Base-by-base conservation (phyloP, 176 grass and related monocot species). In the Avena atlantica region DNA sequence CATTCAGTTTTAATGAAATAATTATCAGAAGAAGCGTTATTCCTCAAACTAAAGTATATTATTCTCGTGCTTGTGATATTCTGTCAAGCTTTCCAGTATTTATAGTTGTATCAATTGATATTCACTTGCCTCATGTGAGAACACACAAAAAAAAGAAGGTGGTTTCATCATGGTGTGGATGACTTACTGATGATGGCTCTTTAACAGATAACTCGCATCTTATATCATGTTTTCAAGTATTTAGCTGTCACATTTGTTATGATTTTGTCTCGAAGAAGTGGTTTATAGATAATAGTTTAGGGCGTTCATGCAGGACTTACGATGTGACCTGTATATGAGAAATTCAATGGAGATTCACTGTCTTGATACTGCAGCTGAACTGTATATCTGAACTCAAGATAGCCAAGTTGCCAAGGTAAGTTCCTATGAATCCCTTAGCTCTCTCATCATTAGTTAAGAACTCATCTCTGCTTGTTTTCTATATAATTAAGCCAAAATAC, bases 101-200 rank as follows among this genome's bases (percentile, higher is more conserved):
- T 68, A 47, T 58, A 44, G 15, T 45, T 74, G 64, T 37, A 31
- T 58, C 13, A 25, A 42, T 77, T 70, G 6, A 34, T 83, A 7
- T 20, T 53, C 27, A 40, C 23, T 68, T 70, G 16, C 81, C 34
- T 50, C 19, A 59, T 80, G 3, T 93, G 31, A 40, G 80, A 98
- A 93, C 58, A 82, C 92, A 71, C 76, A 74, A 31, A 81, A 45
- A 31, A 78, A 45, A 73, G 88, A 87, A 67, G 77, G 68, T 85
- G 61, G 87, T 86, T 65, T 98, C 95, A 67, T 95, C 93, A 15
- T 98, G 93, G 93, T 98, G 95, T 87, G 95, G 93, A 63, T 98
- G 95, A 93, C 95, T 93, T 86, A 95, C 89, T 40, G 95, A 98
- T 40, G 82, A 80, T 93, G 95, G 95, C 79, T 97, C 95, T n/a